Evolutionary conservation across 2,329 filamentous ascomycete genomes (phyloP).

Genomic region (Penicillium polonicum): DNA sequence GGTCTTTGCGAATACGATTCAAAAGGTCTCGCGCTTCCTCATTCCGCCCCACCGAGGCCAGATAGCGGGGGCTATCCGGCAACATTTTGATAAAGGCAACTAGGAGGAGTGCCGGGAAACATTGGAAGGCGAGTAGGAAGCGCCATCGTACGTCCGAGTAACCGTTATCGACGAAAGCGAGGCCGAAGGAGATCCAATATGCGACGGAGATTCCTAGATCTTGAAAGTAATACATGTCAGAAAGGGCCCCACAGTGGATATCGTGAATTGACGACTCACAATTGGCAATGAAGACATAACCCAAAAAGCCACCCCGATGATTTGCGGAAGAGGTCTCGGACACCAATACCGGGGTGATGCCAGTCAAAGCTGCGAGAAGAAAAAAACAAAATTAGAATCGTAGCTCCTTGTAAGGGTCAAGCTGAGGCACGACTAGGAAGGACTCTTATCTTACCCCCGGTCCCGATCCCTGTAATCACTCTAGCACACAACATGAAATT

Average conservation of each 20-base stretch:
- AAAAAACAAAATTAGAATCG: slow-evolving; percentile 12
- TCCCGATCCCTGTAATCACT: slow-evolving; percentile 54
- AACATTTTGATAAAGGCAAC: slow-evolving; percentile 32
- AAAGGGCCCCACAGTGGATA: neutral
- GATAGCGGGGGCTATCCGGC: slow-evolving; percentile 35
- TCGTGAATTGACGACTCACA: slow-evolving; percentile 27
- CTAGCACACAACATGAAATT: slow-evolving; percentile 53
- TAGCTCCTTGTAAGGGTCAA: neutral
- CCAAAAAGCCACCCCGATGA: slow-evolving; percentile 49
- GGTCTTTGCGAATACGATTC: slow-evolving; percentile 33
- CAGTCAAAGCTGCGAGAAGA: slow-evolving; percentile 41
- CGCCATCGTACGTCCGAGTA: slow-evolving; percentile 38
- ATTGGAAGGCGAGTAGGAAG: slow-evolving; percentile 38
- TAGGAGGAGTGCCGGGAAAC: slow-evolving; percentile 32
- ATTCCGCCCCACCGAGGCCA: slow-evolving; percentile 40
- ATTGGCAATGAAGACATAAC: slow-evolving; percentile 54
- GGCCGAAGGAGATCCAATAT: slow-evolving; percentile 40
- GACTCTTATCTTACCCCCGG: slow-evolving; percentile 41
- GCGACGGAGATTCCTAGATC: slow-evolving; percentile 49
- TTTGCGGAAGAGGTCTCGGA: slow-evolving; percentile 50
- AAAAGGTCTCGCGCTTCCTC: slow-evolving; percentile 51
- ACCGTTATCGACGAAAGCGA: slow-evolving; percentile 35
- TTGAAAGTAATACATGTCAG: slow-evolving; percentile 12
- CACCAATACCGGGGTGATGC: slow-evolving; percentile 51
- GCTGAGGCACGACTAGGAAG: slow-evolving; percentile 14